Evolutionary conservation across 2,329 filamentous ascomycete species (phyloP), one percentile per base, ranked within the genome.

Genomic region (Tolypocladium pustulatum): DNA sequence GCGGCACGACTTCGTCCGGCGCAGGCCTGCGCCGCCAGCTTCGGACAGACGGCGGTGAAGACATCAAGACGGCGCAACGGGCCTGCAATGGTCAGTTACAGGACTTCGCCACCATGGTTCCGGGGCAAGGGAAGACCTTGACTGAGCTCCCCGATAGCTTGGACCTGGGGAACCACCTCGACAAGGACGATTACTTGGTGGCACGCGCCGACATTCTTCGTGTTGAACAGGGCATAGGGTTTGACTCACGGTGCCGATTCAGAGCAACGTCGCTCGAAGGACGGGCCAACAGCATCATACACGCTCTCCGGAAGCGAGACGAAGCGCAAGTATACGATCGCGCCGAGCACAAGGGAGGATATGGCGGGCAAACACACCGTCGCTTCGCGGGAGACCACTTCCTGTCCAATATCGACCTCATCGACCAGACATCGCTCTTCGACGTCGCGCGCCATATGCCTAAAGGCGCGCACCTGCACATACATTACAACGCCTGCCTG

Each of bases 401-500:
- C 66, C 71, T 86, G 30, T 76, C 78, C 56, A 85, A 85, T 64
- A 68, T 75, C 52, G 69, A 78, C 57, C 69, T 82, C 46, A 82
- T 87, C 63, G 70, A 78, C 41, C 57, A 76, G 54, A 89, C 87
- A 10, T 70, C 74, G 51, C 66, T 91, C 17, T 83, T 85, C 64
- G 64, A 75, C 34, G 78, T 87, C 32, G 81, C 84, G 7, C 74
- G 73, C 37, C 67, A 70, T 59, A 81, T 89, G 76, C 88, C 88
- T 49, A 91, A 91, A 70, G 88, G 87, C 2, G 81, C 81, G 0
- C 85, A 91, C 67, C 75, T 91, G 30, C 88, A 91, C 69, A 81
- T 90, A 30, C 88, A 91, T 69, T 91, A 89, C 76, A 91, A 91
- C 68, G 81, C 88, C n/a, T 89, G 87, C 61, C 74, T 91, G 5